Evolutionary conservation across 768 basidiomycete species (phyloP), one percentile per base, ranked within the genome.

Genomic region (Pholiota microspora): DNA sequence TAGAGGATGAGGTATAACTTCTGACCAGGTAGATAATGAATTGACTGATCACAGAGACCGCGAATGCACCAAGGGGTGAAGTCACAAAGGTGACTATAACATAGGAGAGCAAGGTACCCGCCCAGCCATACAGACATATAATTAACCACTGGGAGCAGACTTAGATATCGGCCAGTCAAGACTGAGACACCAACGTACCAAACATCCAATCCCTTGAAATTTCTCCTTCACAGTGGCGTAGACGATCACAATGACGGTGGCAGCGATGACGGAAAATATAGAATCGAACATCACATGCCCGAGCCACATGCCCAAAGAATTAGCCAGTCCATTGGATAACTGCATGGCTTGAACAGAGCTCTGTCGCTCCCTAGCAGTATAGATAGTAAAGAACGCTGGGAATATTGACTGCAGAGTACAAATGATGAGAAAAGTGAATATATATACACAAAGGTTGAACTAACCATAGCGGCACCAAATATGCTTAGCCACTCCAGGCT

Each of bases 271-370:
- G 2, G 80, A 77, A 55, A 80, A 77, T 7, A 86, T 75, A 4
- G 81, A 75, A 61, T 92, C 90, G 67, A 88, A 89, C 63, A 87
- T 71, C 13, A 91, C 73, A 68, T 92, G 90, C 3, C 90, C 90
- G 2, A 92, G 71, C 88, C 89, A 90, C 42, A 92, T 71, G 2
- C 86, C 88, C 45, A 83, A 66, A 23, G 87, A 84, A 61, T 89
- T 75, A 0, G 83, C 76, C 18, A 91, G 68, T 1, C 89, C 89
- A 64, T 92, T 89, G 32, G 86, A 88, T 28, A 87, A 72, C 62
- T 92, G 89, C 86, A 92, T 92, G 2, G 89, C 86, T 64, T 91
- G 88, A 0, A 92, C 87, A 2, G 83, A 82, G 0, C 84, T 81
- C 1, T 81, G 77, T 7, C 87, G 80, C 63, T 92, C 90, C 56